A percentile compares a stretch with the other conserved stretches of the same genome.
Evolutionary conservation across 1,139 yeast species (phyloP).

Genomic region (Lodderomyces parapsilosis): DNA sequence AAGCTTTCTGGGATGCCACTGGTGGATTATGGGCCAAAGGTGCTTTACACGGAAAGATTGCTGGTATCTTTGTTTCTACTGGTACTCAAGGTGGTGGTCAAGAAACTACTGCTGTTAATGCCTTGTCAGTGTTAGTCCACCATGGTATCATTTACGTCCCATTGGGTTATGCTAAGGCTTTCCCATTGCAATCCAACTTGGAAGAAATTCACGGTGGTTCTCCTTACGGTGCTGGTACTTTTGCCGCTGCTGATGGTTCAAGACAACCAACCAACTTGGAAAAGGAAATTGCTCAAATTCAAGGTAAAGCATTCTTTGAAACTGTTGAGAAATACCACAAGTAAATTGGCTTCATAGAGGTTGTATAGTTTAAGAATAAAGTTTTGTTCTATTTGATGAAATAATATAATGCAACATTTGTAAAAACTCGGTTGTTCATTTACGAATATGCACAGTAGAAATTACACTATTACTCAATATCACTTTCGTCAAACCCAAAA

Average conservation of each 20-base stretch:
- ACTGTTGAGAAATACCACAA: slow-evolving; percentile 3
- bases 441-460: no score
- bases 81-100: slow-evolving; percentile 87
- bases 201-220: slow-evolving; percentile 80
- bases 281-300: slow-evolving; percentile 57
- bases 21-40: slow-evolving; percentile 84
- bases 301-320: slow-evolving; percentile 48
- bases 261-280: slow-evolving; percentile 70
- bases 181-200: slow-evolving; percentile 57
- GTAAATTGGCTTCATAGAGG: not conserved
- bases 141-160: slow-evolving; percentile 83
- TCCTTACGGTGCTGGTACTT: slow-evolving; percentile 88
- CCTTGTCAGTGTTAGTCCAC: slow-evolving; percentile 68
- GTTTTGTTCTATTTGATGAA: not conserved
- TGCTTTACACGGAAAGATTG: slow-evolving; percentile 71
- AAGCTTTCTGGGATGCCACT: slow-evolving; percentile 78
- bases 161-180: slow-evolving; percentile 69
- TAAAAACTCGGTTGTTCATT: no score
- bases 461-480: slow-evolving; percentile 1
- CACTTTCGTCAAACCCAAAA: slow-evolving; percentile 27
- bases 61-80: slow-evolving; percentile 74
- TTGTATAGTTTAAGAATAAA: not conserved
- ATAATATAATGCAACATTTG: no score
- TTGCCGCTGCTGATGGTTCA: slow-evolving; percentile 78
- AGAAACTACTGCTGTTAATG: slow-evolving; percentile 66